A percentile compares a stretch with the other conserved stretches of the same genome.
These are phyloP conservation scores for Moelleriella libera DNA, from an alignment of 2,329 filamentous ascomycete genomes.

Conservation along the genomic window DNA sequence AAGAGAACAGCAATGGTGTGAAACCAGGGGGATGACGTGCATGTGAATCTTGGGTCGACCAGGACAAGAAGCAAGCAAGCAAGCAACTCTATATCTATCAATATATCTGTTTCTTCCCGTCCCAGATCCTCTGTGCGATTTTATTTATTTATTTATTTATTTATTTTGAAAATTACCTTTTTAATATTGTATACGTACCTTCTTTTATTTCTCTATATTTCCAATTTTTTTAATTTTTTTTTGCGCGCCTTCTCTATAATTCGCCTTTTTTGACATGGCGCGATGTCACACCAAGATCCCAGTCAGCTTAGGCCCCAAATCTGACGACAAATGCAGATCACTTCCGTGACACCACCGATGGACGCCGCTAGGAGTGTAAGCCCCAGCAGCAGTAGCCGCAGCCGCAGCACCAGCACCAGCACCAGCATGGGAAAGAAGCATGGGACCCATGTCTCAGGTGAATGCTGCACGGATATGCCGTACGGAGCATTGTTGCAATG, in stretches of 20 bases:
- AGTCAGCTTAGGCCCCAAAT: too few relatives aligned
- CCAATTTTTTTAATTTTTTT: too few relatives aligned
- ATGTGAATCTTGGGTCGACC: background rate
- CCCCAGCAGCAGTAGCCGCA: too few relatives aligned
- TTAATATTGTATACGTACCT: too few relatives aligned
- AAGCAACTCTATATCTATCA: background rate
- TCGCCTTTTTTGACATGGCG: background rate
- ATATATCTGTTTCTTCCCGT: background rate
- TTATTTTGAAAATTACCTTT: too few relatives aligned
- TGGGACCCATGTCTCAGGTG: background rate
- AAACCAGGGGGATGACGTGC: background rate
- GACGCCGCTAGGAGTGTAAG: too few relatives aligned
- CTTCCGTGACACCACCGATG: background rate
- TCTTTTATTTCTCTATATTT: too few relatives aligned
- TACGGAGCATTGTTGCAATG: background rate
- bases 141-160: too few relatives aligned
- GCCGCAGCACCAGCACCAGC: too few relatives aligned
- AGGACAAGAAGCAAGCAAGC: background rate
- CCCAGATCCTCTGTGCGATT: too few relatives aligned
- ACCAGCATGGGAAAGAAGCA: background rate
- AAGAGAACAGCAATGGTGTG: background rate
- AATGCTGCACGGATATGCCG: background rate
- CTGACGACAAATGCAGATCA: background rate
- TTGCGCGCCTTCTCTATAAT: too few relatives aligned
- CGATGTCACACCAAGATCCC: background rate